Base-by-base conservation (phyloP, 2,329 filamentous ascomycete genomes). In the Fusarium anguioides region DNA sequence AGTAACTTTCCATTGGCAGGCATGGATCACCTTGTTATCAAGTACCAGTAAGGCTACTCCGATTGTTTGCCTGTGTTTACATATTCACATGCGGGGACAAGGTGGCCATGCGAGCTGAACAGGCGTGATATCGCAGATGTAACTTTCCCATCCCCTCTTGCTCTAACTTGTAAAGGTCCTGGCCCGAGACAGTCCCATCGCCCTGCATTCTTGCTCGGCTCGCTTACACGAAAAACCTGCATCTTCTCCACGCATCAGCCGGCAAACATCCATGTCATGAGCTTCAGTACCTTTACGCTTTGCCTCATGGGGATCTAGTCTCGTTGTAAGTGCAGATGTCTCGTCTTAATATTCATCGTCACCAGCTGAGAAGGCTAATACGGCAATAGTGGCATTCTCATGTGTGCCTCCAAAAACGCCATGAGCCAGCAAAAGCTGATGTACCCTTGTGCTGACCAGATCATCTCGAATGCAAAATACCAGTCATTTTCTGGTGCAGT, bases 111-210 rank as follows among this genome's bases (percentile, higher is more conserved):
- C 39, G 52, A 54, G 41, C 48, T 40, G 37, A 41, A 45, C 33
- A 55, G 35, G 49, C 20, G 35, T 40, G 35, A 29, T 24, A 56
- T 35, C 3, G 31, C 27, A 36, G 31, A 58, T 39, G 37, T 52
- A 72, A 66, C 60, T 45, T 68, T 67, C 15, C 29, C 33, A 26
- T 18, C 46, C 51, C 39, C 24, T 39, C 31, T 20, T 36, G 21
- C 46, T 57, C 17, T 42, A 50, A 20, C 31, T 51, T 48, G 47
- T 44, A 33, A 31, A 27, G 33, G 39, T 47, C 23, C 46, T 50
- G 23, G 45, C 18, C 64, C 64, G 69, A 70, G 60, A 66, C 64
- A 60, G 27, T 51, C 50, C 57, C 53, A 40, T 60, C 51, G 46
- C 20, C 27, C 48, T 57, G 49, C 60, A 66, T 72, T 66, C 60